These are phyloP conservation scores for Trichoderma brevicompactum DNA, from an alignment of 2,329 filamentous ascomycete genomes.

Conservation along the genomic window DNA sequence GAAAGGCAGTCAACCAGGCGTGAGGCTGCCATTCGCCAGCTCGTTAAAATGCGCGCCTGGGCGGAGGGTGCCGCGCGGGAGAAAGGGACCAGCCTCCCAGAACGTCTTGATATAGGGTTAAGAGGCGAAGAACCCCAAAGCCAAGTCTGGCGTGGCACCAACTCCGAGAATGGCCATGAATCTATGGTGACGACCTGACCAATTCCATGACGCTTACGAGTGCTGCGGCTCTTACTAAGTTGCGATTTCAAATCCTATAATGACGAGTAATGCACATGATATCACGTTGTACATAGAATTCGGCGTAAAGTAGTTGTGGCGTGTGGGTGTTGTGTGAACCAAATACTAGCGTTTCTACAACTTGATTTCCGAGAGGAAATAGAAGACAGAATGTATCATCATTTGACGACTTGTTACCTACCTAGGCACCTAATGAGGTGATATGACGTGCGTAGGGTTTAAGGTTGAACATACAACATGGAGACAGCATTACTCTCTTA, in stretches of 20 bases:
- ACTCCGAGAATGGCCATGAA: slow-evolving; percentile 50
- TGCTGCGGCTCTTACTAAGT: background rate
- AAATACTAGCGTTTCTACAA: background rate
- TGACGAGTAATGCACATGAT: slow-evolving; percentile 3
- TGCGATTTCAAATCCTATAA: background rate
- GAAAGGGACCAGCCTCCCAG: slow-evolving; percentile 40
- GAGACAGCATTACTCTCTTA: background rate
- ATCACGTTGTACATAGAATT: background rate
- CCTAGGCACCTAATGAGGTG: no score
- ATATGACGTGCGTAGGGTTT: no score
- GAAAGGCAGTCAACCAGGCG: slow-evolving; percentile 71
- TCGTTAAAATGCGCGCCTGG: slow-evolving; percentile 85
- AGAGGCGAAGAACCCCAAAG: slow-evolving; percentile 43
- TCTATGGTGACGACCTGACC: slow-evolving; percentile 57
- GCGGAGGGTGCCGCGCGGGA: slow-evolving; percentile 67
- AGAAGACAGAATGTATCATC: no score
- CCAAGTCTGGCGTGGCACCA: slow-evolving; percentile 33
- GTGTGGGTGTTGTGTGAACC: background rate
- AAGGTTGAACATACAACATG: background rate
- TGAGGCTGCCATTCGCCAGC: slow-evolving; percentile 79
- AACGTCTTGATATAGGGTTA: slow-evolving; percentile 45
- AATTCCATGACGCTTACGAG: slow-evolving; percentile 7
- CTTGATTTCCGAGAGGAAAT: background rate
- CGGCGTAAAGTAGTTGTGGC: background rate
- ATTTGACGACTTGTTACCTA: no score